Evolutionary conservation across 176 grass and related monocot genomes (phyloP), one percentile per base, ranked within the genome.

Genomic region (Tillandsia leiboldiana): DNA sequence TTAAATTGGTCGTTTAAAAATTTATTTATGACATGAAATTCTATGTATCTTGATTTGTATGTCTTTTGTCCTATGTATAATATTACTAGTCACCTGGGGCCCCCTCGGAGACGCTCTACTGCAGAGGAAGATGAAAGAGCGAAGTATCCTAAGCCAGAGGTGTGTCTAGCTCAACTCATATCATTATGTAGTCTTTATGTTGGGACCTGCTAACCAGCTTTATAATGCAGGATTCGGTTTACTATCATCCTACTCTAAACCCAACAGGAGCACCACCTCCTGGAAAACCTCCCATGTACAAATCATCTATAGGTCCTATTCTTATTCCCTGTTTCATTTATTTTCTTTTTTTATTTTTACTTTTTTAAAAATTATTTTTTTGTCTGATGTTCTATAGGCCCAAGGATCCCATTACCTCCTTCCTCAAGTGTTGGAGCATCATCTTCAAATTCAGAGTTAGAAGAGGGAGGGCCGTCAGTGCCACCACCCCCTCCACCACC

Each of bases 211-310:
- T 84, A 71, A 84, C 49, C 5, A 75, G 54, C 63, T 70, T 71
- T 79, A 63, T 67, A 48, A 48, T 75, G 42, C 84, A 96, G 87
- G 87, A 90, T 54, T 91, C 91, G 54, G 87, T 91, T 71, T 96
- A 96, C 68, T 96, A 87, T 76, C 87, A 91, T 77, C 84, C 91
- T 78, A 96, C 84, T 12, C 67, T 96, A 53, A 96, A 96, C 68
- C 91, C 91, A 85, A 90, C 87, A 51, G 91, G 91, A 57, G 91
- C 91, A 67, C 91, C 91, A 68, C 87, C 87, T 68, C 84, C 87
- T 78, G 87, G 91, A 62, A 96, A 96, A 83, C 87, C 87, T 85
- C 91, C 81, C 22, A 91, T 96, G 91, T 96, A 91, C 80, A 91
- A 88, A 74, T 87, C 91, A 54, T 88, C 91, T 47, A 87, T 88